Conservation (phyloP, 2,329 filamentous ascomycete species). For the Colletotrichum cereale region DNA sequence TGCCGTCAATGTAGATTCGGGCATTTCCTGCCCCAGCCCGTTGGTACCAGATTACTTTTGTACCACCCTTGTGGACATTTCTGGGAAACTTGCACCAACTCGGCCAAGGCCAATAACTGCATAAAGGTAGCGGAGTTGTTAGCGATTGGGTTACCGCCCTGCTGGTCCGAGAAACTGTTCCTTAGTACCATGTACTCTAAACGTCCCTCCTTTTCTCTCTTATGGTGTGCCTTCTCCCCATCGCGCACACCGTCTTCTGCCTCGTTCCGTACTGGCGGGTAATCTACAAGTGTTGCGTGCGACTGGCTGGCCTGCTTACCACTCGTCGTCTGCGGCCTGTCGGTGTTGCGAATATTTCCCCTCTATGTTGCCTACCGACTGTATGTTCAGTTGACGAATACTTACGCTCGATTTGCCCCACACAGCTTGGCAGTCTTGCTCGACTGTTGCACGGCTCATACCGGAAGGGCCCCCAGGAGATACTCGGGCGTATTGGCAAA, state of each 20-base stretch:
- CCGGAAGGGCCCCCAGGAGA: not conserved
- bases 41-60: slow-evolving; percentile 22
- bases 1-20: slow-evolving; percentile 10
- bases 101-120: slow-evolving; percentile 10
- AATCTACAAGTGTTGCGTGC: not conserved
- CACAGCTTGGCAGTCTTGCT: slow-evolving; percentile 4
- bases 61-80: slow-evolving; percentile 11
- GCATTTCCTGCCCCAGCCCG: slow-evolving; percentile 21
- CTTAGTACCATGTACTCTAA: slow-evolving; percentile 15
- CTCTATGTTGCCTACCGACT: not conserved
- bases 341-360: not conserved
- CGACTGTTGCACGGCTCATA: slow-evolving; percentile 3
- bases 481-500: not conserved
- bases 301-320: not conserved
- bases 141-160: slow-evolving; percentile 22
- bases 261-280: not conserved
- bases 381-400: not conserved
- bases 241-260: not conserved
- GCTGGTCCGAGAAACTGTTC: slow-evolving; percentile 23
- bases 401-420: not conserved
- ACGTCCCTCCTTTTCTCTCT: not conserved
- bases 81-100: not conserved
- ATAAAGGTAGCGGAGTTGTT: slow-evolving; percentile 5
- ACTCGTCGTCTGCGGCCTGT: not conserved
- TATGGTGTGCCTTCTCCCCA: not conserved